phyloP scores from a whole-genome alignment of 805 yeast genomes.

The Lipomyces sp. region DNA sequence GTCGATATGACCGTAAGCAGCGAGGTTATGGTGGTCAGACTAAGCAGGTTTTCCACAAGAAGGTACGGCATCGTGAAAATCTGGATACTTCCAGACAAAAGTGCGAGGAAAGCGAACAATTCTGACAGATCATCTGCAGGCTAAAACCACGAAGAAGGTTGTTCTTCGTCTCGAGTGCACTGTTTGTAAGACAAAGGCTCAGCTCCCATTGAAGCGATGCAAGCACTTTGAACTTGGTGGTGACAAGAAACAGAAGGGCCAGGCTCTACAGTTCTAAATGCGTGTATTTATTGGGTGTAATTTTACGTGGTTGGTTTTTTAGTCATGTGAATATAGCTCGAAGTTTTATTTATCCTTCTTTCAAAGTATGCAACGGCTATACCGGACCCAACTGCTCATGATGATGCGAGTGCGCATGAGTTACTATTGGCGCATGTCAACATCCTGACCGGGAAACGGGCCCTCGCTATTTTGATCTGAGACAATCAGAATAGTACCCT shows the following conservation, averaged over 20 bases:
- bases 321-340: slow-evolving; percentile 8
- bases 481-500: not conserved
- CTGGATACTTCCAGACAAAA: not conserved
- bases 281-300: slow-evolving; percentile 6
- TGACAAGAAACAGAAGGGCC: slow-evolving; percentile 99
- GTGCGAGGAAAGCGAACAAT: not conserved
- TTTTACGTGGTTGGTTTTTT: slow-evolving; percentile 7
- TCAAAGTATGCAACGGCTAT: not conserved
- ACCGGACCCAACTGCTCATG: not conserved
- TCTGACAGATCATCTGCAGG: slow-evolving; percentile 45
- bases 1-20: slow-evolving; percentile 99
- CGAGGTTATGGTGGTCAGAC: slow-evolving; percentile 99
- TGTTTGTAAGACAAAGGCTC: slow-evolving; percentile 97
- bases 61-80: slow-evolving; percentile 46
- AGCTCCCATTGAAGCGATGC: slow-evolving; percentile 98
- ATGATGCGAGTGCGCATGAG: not conserved
- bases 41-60: slow-evolving; percentile 99
- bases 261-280: slow-evolving; percentile 94
- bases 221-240: slow-evolving; percentile 99
- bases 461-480: no score
- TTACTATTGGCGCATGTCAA: not conserved
- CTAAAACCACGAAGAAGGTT: slow-evolving; percentile 99
- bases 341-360: not conserved
- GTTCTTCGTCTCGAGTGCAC: slow-evolving; percentile 99
- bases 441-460: not conserved